Evolutionary conservation across 495 filamentous ascomycete species (phyloP), one percentile per base, ranked within the genome.

Genomic region (Aspergillus campestris): DNA sequence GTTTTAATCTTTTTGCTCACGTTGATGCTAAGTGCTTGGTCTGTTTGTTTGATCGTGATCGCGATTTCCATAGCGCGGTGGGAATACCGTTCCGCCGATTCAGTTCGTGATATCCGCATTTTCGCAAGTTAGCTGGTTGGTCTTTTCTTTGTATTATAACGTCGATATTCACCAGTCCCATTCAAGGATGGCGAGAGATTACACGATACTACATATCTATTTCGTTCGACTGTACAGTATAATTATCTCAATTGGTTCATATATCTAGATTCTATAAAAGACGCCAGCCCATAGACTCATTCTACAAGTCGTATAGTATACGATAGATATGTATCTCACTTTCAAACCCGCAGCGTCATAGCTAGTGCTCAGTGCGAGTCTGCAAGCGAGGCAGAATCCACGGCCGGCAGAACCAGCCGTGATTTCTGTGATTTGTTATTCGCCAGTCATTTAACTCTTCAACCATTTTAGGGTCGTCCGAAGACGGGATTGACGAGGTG

Each of bases 361-460:
- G 57, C 51, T 47, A 44, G 32, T 46, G 57, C 61, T 72, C 70
- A 60, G 64, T 51, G 61, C 58, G 61, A 65, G 70, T 74, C 71
- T 76, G 72, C 72, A 72, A 70, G 70, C 53, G 61, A 74, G 72
- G 62, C 58, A 64, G 51, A 56, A 52, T 42, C 40, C 51, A 48
- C 42, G 47, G 39, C 48, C 48, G 58, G 48, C 57, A 31, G 44
- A 47, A 57, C 57, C 63, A 54, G 50, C 34, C 44, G 7, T 35
- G 27, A 6, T 42, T 48, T 40, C 47, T 65, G 58, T 43, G 34
- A 34, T 49, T 70, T 52, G 40, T 54, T 74, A 52, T 75, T 51
- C 69, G 72, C 72, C 61, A 71, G 52, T 57, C 62, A 67, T 74
- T 67, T 75, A 75, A 67, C 71, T 65, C 67, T 56, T 54, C 70